Evolutionary conservation across 1,139 yeast genomes (phyloP).

Genomic region (Zygotorulaspora mrakii): DNA sequence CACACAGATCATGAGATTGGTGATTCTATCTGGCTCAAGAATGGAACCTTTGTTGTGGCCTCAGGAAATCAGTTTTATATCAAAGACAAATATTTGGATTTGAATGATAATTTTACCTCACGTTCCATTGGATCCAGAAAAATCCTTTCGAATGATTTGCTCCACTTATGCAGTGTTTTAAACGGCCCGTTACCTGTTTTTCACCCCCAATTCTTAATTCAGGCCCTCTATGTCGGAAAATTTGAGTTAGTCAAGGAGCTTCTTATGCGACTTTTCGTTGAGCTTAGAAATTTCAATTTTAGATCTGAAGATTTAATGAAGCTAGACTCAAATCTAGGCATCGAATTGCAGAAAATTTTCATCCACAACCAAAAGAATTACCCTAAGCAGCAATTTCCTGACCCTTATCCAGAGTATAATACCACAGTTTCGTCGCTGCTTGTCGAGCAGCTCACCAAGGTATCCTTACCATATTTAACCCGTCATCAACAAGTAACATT

Average conservation of each 20-base stretch:
- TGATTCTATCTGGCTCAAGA: conserved; percentile 80
- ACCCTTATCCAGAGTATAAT: conserved; percentile 45
- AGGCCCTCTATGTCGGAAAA: conserved; percentile 65
- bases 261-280: conserved; percentile 50
- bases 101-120: conserved; percentile 48
- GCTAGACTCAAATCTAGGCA: conserved; percentile 41
- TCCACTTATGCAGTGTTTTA: conserved; percentile 66
- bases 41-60: conserved; percentile 77
- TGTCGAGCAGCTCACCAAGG: conserved; percentile 56
- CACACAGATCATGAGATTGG: conserved; percentile 81
- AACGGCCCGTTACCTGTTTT: conserved; percentile 89
- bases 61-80: conserved; percentile 86
- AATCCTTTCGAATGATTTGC: conserved; percentile 48
- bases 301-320: conserved; percentile 36
- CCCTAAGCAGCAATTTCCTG: conserved; percentile 34
- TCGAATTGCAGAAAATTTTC: conserved; percentile 36
- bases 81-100: conserved; percentile 67
- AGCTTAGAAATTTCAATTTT: conserved; percentile 50
- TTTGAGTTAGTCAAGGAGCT: conserved; percentile 54
- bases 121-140: conserved; percentile 47
- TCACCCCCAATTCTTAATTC: conserved; percentile 87
- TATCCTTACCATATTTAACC: conserved; percentile 73
- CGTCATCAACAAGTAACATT: conserved; percentile 90
- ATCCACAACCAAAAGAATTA: conserved; percentile 24
- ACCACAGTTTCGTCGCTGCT: conserved; percentile 48